Evolutionary conservation across 176 grass and related monocot species (phyloP).

Genomic region (Canna indica): DNA sequence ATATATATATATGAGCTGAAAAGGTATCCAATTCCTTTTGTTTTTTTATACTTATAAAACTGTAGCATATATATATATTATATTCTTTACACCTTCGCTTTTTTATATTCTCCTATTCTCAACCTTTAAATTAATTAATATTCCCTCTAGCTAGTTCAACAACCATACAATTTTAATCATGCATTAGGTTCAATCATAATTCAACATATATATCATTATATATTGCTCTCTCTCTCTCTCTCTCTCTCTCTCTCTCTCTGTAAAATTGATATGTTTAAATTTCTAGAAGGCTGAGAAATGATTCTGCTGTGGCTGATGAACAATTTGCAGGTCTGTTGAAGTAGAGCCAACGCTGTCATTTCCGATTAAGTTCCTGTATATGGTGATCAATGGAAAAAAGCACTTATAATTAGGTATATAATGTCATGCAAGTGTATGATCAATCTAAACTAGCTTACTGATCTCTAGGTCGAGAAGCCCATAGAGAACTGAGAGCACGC

Average conservation of each 20-base stretch:
- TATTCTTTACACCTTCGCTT: too few species aligned
- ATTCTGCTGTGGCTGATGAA: conserved; percentile 6
- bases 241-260: neutral
- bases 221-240: neutral
- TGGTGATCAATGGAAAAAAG: neutral
- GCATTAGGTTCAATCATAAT: neutral
- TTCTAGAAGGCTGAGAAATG: conserved; percentile 6
- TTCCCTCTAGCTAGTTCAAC: too few species aligned
- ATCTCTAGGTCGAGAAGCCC: conserved; percentile 66
- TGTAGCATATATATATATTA: too few species aligned
- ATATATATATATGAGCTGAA: too few species aligned
- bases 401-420: too few species aligned
- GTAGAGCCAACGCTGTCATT: conserved; percentile 4
- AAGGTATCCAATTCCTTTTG: too few species aligned
- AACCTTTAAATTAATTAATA: too few species aligned
- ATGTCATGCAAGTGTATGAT: too few species aligned
- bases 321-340: neutral
- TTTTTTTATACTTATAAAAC: too few species aligned
- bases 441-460: conserved; percentile 42
- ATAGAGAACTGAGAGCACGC: conserved; percentile 79
- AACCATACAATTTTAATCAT: too few species aligned
- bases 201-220: neutral
- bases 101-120: too few species aligned
- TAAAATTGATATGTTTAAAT: neutral
- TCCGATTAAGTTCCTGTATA: conserved; percentile 5